Conservation (phyloP, 306 rosid species). For the Albizia julibrissin region DNA sequence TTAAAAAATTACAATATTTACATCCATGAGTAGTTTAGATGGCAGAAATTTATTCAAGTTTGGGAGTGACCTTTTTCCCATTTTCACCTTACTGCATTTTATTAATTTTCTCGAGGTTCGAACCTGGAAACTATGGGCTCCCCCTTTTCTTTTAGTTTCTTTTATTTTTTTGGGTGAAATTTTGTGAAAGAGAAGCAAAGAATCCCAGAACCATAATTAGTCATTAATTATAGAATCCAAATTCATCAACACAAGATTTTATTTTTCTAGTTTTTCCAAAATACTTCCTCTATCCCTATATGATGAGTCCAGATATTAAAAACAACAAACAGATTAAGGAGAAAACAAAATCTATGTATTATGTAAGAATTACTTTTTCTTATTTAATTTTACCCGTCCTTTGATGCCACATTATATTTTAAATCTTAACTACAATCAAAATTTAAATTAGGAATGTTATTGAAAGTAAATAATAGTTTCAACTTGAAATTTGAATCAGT, state of each 20-base stretch:
- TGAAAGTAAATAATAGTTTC: no score
- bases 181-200: neutral
- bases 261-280: neutral
- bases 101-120: neutral
- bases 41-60: neutral
- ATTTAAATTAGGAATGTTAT: no score
- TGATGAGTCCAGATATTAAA: no score
- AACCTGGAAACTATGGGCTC: neutral
- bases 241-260: neutral
- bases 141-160: neutral
- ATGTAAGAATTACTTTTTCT: neutral
- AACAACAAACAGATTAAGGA: neutral
- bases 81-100: neutral
- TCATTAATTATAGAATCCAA: neutral
- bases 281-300: neutral
- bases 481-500: no score
- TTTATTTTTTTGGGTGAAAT: neutral
- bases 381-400: no score
- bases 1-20: neutral
- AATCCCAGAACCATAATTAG: neutral
- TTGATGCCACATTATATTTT: neutral
- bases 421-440: neutral
- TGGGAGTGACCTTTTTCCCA: neutral
- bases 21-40: neutral
- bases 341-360: no score